Evolutionary conservation across 768 basidiomycete species (phyloP).

Genomic region (Cystofilobasidium ferigula): DNA sequence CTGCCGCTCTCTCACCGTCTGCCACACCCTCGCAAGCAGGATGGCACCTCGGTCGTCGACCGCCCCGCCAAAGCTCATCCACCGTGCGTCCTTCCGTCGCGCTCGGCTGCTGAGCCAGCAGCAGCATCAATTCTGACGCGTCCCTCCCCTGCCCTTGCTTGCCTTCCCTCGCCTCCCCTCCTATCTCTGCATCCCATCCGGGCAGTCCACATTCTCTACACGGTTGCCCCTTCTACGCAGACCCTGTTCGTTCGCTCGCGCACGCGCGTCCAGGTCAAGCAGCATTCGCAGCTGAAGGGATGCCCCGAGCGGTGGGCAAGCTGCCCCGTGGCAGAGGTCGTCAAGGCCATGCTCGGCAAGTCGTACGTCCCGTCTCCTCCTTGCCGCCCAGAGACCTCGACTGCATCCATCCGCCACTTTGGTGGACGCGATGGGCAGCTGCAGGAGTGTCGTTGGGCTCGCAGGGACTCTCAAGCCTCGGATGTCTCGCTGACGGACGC

Average conservation of each 20-base stretch:
- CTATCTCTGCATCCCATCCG: no score
- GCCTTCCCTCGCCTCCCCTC: background rate
- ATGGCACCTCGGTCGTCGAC: conserved; percentile 6
- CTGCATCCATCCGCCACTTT: no score
- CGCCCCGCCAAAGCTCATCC: background rate
- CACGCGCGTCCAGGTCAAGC: conserved; percentile 7
- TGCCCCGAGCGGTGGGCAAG: conserved; percentile 9
- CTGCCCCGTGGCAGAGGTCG: conserved; percentile 14
- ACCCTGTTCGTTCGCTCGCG: conserved; percentile 16
- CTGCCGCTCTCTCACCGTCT: background rate
- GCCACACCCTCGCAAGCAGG: background rate
- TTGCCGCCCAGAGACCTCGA: background rate
- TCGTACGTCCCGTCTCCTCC: conserved; percentile 2
- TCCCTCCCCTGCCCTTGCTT: background rate
- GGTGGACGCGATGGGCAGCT: no score
- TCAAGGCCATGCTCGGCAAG: conserved; percentile 14
- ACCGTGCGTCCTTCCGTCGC: background rate
- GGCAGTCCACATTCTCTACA: conserved; percentile 17
- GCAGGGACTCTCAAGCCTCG: background rate
- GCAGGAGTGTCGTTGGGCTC: background rate
- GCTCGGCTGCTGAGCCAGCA: background rate
- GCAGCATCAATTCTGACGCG: background rate
- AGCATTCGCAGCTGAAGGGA: conserved; percentile 13
- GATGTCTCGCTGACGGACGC: background rate
- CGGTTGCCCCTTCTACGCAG: conserved; percentile 7